A percentile compares a stretch with the other conserved stretches of the same genome.
Conservation (phyloP, 108 stramenopile species). For the Mediolabrus comicus region DNA sequence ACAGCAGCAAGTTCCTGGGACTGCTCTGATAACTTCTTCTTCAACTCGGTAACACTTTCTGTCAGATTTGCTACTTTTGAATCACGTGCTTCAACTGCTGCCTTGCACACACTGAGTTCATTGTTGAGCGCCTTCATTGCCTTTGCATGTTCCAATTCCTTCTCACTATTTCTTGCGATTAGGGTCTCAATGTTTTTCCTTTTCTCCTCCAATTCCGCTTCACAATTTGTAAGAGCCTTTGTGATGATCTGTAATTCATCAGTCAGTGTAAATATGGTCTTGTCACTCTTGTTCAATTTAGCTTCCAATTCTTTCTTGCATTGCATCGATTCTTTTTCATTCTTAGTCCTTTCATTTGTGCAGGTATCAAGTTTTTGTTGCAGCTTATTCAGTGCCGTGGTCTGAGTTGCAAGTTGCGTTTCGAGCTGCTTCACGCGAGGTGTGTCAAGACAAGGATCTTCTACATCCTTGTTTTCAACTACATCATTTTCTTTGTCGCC, state of each 20-base stretch:
- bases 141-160: slow-evolving; percentile 49
- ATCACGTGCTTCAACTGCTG: slow-evolving; percentile 78
- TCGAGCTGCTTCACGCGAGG: slow-evolving; percentile 21
- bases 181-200: slow-evolving; percentile 14
- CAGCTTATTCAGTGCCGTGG: slow-evolving; percentile 33
- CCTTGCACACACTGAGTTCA: slow-evolving; percentile 76
- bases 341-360: slow-evolving; percentile 14
- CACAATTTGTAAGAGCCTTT: slow-evolving; percentile 13
- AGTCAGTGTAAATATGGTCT: background rate
- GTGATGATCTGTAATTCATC: slow-evolving; percentile 15
- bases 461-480: slow-evolving; percentile 1
- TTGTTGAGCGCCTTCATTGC: slow-evolving; percentile 58
- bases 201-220: slow-evolving; percentile 15
- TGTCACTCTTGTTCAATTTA: background rate
- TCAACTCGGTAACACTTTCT: slow-evolving; percentile 29
- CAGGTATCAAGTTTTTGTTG: slow-evolving; percentile 14
- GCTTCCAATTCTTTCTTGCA: slow-evolving; percentile 36
- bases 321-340: slow-evolving; percentile 31
- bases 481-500: background rate
- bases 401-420: slow-evolving; percentile 34
- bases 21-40: slow-evolving; percentile 20
- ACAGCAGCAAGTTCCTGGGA: slow-evolving; percentile 13
- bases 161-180: slow-evolving; percentile 6
- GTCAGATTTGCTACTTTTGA: slow-evolving; percentile 58
- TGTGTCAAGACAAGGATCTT: background rate